These are phyloP conservation scores for Collybia sordida DNA, from an alignment of 768 basidiomycete species.

Conservation along the genomic window DNA sequence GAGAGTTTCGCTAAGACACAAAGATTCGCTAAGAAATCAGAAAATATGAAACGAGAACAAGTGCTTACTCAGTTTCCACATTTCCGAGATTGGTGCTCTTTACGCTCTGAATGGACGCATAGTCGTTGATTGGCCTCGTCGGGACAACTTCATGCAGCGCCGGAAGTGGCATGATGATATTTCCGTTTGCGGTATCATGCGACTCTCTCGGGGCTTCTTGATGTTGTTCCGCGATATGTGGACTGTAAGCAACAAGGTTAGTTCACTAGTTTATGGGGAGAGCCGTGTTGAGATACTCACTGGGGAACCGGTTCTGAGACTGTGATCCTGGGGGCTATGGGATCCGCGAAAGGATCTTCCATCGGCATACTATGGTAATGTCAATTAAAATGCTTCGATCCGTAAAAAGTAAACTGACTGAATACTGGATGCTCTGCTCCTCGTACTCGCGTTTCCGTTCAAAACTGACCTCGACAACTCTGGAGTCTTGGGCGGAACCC, in stretches of 20 bases:
- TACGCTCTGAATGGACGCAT: conserved; percentile 20
- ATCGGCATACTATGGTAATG: conserved; percentile 12
- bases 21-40: not conserved
- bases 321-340: conserved; percentile 24
- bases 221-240: conserved; percentile 18
- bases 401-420: conserved; percentile 3
- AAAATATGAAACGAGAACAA: not conserved
- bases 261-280: not conserved
- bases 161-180: conserved; percentile 43
- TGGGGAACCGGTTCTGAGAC: conserved; percentile 16
- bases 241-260: conserved; percentile 7
- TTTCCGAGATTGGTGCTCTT: conserved; percentile 6
- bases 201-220: conserved; percentile 18
- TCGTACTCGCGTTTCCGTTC: conserved; percentile 9
- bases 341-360: conserved; percentile 34
- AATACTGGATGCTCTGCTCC: conserved; percentile 13
- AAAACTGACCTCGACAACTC: conserved; percentile 3
- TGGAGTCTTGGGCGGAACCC: not conserved
- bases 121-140: conserved; percentile 21
- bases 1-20: conserved; percentile 43
- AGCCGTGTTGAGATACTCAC: conserved; percentile 26
- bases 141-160: conserved; percentile 38
- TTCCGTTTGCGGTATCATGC: conserved; percentile 22
- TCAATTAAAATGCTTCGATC: not conserved
- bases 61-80: conserved; percentile 29